Evolutionary conservation across 805 yeast genomes (phyloP).

Genomic region (Kuraishia floccosa): DNA sequence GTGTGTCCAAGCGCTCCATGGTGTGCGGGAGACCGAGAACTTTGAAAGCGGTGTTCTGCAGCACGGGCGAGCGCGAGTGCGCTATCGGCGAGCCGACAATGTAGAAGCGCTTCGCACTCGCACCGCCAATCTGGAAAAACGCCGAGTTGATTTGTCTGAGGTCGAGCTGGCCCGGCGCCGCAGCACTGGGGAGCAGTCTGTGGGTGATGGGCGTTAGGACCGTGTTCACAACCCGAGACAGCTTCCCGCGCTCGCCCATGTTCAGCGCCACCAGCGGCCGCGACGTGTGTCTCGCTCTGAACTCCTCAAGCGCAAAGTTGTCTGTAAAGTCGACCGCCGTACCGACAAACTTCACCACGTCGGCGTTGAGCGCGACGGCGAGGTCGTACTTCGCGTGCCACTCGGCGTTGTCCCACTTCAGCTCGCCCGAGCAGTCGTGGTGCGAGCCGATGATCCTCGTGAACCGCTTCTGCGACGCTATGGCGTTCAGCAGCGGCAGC

Average conservation of each 20-base stretch:
- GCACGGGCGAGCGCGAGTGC: conserved; percentile 82
- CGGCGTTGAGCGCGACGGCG: conserved; percentile 56
- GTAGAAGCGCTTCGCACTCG: conserved; percentile 44
- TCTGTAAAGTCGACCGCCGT: conserved; percentile 54
- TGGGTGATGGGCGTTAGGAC: conserved; percentile 82
- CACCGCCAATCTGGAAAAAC: conserved; percentile 51
- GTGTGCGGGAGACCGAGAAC: conserved; percentile 68
- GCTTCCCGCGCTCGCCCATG: conserved; percentile 64
- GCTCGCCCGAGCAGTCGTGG: conserved; percentile 57
- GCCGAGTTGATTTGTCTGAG: conserved; percentile 52
- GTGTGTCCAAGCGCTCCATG: conserved; percentile 60
- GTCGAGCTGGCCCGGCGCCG: conserved; percentile 75
- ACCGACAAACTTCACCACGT: conserved; percentile 77
- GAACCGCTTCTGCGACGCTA: conserved; percentile 41
- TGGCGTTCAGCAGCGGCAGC: conserved; percentile 34
- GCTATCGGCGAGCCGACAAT: conserved; percentile 74
- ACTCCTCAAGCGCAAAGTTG: conserved; percentile 59
- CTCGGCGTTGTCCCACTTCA: conserved; percentile 55
- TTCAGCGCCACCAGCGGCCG: conserved; percentile 77
- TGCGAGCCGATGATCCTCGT: conserved; percentile 76
- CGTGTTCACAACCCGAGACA: conserved; percentile 69
- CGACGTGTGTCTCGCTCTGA: conserved; percentile 42
- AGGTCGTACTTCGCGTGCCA: conserved; percentile 67
- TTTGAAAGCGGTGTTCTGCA: conserved; percentile 74
- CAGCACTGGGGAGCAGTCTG: conserved; percentile 47